Evolutionary conservation across 192 early-diverging fungal genomes (phyloP), one percentile per base, ranked within the genome.

Genomic region (Glomus cerebriforme): DNA sequence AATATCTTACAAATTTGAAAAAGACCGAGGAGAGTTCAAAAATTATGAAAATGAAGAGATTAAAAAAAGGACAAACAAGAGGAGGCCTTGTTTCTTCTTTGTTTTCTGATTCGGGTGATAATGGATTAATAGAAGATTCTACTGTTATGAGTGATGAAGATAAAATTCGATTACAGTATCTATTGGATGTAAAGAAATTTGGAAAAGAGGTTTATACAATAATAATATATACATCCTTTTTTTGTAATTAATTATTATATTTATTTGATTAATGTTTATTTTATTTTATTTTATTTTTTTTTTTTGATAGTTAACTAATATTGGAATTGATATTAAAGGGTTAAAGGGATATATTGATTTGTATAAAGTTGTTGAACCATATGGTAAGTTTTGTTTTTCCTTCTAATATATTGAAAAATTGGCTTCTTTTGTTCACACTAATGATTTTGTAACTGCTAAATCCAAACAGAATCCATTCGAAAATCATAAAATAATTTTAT

Each of bases 131-230:
- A 15, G 83, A 84, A 24, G 29, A 62, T 62, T 73, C 59, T 31
- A 29, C 81, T n/a, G 66, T 69, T 19, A 80, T 91, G 83, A 82
- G 85, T 26, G 87, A 87, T 34, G 84, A 85, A 32, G 90, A 91
- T 73, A 91, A 90, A 49, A 86, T 90, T 76, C 81, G 87, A 7
- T 39, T 91, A 22, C 90, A 91, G 60, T 79, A 83, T 31, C 78
- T 82, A 34, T 79, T 91, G 34, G 90, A 91, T 80, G 88, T 89
- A 12, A 66, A 65, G 22, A 81, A 80, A 45, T 87, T 87, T 63
- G 87, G 84, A 19, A 73, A 79, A 31, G 88, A 91, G 84, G 90
- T 90, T 83, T n/a, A n/a, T 63, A 26, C 7, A 31, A 24, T n/a
- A 29, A 32, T 29, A 54, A 32, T n/a, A n/a, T n/a, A n/a, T n/a